Base-by-base conservation (phyloP, 106 monocot genomes). In the Apostasia ramifera region DNA sequence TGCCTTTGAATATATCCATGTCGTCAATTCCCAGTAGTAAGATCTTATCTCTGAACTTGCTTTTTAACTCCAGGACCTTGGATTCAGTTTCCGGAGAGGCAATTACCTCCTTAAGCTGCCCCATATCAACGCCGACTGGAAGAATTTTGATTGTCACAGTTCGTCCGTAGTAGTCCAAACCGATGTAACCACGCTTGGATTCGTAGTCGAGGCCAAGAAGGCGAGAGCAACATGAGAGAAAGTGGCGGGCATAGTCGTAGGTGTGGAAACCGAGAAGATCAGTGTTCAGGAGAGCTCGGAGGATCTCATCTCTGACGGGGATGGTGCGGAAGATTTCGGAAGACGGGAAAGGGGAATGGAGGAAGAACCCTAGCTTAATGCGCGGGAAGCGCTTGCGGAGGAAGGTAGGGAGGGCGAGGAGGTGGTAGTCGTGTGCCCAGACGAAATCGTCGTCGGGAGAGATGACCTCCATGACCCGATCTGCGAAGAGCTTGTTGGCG, bases 201-300 rank as follows among this genome's bases (percentile, higher is more conserved):
- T 89, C 79, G 70, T 93, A 84, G n/a, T 86, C 77, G 4, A 93
- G 67, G n/a, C 93, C 93, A 6, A 93, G 80, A 56, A 89, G 73
- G 2, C 93, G 75, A 9, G 86, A 84, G 70, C 93, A 93, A 7
- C 80, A 77, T 63, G 86, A 77, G 39, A 93, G 75, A 69, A 93
- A 93, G 74, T 93, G 93, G 9, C 93, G 72, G 53, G 93, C 93
- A 40, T 93, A 93, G 50, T 93, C 93, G 76, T 86, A 93, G 60
- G 93, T 93, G 68, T 93, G 93, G 74, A 93, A 89, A 1, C 93
- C 93, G 46, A 93, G 70, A 43, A 93, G 79, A 54, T 93, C 93
- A 15, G 84, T 65, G 58, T 93, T 93, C 44, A 93, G 80, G 41
- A 93, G 73, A 3, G 86, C 83, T 0, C 86, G 79, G 52, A 93